Conservation (phyloP, 2,329 filamentous ascomycete genomes). For the Fusarium mundagurra region DNA sequence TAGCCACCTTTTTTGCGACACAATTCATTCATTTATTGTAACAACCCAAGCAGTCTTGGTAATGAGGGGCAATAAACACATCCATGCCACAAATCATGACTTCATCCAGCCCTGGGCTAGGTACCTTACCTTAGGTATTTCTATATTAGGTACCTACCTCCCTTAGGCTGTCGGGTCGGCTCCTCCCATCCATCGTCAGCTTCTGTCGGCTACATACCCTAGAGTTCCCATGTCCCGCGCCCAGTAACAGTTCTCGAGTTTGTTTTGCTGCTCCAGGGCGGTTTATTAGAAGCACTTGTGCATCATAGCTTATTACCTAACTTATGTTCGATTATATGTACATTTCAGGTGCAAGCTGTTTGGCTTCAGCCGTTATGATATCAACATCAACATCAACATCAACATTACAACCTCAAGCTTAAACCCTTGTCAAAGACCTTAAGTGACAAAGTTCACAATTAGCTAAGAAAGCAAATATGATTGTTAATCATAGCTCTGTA, state of each 20-base stretch:
- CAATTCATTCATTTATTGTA: not conserved
- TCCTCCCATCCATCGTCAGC: constrained; percentile 7
- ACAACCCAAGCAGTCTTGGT: not conserved
- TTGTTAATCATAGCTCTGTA: not conserved
- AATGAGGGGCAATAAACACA: constrained; percentile 20
- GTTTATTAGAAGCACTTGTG: not conserved
- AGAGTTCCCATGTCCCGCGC: not conserved
- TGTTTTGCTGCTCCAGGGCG: not conserved
- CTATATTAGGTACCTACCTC: constrained; percentile 2
- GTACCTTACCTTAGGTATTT: no score
- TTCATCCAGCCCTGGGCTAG: constrained; percentile 40
- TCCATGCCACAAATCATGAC: constrained; percentile 28
- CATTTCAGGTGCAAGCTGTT: not conserved
- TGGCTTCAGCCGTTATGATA: no score
- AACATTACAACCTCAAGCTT: not conserved
- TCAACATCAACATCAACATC: not conserved
- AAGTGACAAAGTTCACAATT: not conserved
- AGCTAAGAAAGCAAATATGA: not conserved
- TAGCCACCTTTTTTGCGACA: not conserved
- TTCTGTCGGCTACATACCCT: constrained; percentile 32
- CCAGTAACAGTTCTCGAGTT: not conserved
- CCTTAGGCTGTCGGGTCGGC: constrained; percentile 11
- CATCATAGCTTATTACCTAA: no score
- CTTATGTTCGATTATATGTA: not conserved
- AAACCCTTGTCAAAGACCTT: no score